Conservation (phyloP, 768 basidiomycete species). For the Leccinum uliginosum region DNA sequence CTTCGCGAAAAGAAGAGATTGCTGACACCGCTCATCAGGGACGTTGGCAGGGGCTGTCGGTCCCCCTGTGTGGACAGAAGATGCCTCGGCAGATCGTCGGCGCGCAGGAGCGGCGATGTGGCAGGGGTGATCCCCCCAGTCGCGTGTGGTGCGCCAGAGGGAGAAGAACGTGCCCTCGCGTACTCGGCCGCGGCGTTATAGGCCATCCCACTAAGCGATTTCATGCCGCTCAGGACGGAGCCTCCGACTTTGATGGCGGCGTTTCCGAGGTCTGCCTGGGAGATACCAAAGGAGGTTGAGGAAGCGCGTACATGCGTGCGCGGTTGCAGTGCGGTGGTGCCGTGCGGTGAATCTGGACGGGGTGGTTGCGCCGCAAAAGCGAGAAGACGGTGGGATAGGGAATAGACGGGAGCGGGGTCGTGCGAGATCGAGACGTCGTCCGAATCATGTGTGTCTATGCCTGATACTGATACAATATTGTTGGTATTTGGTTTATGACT, state of each 20-base stretch:
- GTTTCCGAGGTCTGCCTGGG: conserved; percentile 48
- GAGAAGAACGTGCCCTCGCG: conserved; percentile 32
- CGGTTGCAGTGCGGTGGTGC: conserved; percentile 14
- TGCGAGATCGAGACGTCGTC: conserved; percentile 12
- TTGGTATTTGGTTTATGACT: conserved; percentile 32
- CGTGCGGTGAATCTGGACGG: conserved; percentile 20
- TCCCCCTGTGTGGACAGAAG: conserved; percentile 21
- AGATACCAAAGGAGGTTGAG: conserved; percentile 29
- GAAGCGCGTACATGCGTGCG: conserved; percentile 23
- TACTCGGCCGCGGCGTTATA: conserved; percentile 43
- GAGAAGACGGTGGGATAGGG: conserved; percentile 58
- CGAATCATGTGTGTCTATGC: conserved; percentile 26
- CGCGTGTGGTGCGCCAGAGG: neutral
- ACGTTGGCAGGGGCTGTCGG: conserved; percentile 8
- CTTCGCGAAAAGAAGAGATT: conserved; percentile 57
- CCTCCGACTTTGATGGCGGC: conserved; percentile 59
- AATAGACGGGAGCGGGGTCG: conserved; percentile 49
- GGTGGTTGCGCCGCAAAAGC: conserved; percentile 48
- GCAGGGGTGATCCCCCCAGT: conserved; percentile 3
- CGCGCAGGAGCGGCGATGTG: conserved; percentile 4
- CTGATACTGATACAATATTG: conserved; percentile 38
- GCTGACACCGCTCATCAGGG: conserved; percentile 26
- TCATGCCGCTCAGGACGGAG: conserved; percentile 59
- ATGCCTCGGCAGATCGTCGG: conserved; percentile 8
- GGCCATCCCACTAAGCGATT: conserved; percentile 58